phyloP scores from a whole-genome alignment of 257 asterid genomes.

The Solanum lignicaule region DNA sequence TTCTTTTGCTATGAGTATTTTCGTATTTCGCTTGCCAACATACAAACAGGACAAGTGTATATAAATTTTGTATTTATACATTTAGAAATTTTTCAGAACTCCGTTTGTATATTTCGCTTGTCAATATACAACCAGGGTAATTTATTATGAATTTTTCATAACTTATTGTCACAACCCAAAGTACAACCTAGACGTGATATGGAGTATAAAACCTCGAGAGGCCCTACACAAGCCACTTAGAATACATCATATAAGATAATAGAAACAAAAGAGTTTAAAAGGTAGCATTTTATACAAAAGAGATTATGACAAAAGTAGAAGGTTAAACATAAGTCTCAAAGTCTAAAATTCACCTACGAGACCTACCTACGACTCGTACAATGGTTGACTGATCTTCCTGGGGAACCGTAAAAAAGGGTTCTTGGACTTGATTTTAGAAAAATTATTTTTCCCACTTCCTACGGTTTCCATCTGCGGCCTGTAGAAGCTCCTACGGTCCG shows the following conservation, averaged over 20 bases:
- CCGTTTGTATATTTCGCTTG: not conserved
- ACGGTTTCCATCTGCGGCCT: not conserved
- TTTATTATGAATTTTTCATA: not conserved
- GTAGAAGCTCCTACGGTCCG: not conserved
- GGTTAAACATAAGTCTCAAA: not conserved
- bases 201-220: not conserved
- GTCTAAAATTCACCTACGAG: not conserved
- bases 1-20: too few relatives aligned
- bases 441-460: not conserved
- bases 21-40: too few relatives aligned
- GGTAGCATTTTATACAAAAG: not conserved
- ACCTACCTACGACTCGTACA: not conserved
- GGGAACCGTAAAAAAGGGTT: not conserved
- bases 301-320: not conserved
- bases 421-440: not conserved
- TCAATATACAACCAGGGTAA: not conserved
- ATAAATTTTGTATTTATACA: not conserved
- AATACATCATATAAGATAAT: not conserved
- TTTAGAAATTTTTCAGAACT: not conserved
- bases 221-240: not conserved
- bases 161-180: not conserved
- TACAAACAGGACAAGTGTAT: not conserved
- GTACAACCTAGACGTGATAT: not conserved
- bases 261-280: not conserved
- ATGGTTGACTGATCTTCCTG: not conserved